Percentiles rank a stretch among this genome's conserved stretches.
These are phyloP conservation scores for Penicillium angulare DNA, from an alignment of 495 filamentous ascomycete species.

Conservation along the genomic window DNA sequence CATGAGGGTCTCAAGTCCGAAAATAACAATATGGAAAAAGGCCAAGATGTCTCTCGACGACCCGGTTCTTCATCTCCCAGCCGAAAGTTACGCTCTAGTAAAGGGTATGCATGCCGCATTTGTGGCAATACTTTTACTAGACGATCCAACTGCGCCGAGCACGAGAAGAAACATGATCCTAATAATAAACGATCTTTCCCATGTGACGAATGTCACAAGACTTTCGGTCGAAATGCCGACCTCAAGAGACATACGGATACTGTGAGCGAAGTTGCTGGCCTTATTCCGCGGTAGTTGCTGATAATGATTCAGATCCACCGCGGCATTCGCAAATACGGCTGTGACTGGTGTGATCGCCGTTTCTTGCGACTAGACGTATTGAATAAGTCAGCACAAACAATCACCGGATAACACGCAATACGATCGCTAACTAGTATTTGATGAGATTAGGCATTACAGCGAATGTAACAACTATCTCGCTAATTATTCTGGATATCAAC, in stretches of 20 bases:
- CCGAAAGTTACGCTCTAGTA: slow-evolving; percentile 10
- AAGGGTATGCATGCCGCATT: slow-evolving; percentile 67
- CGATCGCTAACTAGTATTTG: neutral
- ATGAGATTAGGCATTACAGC: slow-evolving; percentile 7
- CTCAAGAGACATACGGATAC: slow-evolving; percentile 78
- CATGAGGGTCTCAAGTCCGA: no score
- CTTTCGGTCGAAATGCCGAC: slow-evolving; percentile 70
- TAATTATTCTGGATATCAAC: neutral
- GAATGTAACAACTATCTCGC: no score
- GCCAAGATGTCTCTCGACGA: neutral
- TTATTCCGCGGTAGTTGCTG: neutral
- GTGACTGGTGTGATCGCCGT: slow-evolving; percentile 10
- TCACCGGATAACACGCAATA: neutral
- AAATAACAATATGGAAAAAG: neutral
- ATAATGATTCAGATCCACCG: slow-evolving; percentile 15
- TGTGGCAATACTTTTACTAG: slow-evolving; percentile 83
- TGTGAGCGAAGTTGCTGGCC: slow-evolving; percentile 44
- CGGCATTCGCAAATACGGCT: slow-evolving; percentile 11
- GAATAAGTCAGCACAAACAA: slow-evolving; percentile 4
- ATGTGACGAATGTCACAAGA: slow-evolving; percentile 57
- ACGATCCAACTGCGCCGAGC: slow-evolving; percentile 87
- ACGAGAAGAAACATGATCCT: slow-evolving; percentile 88
- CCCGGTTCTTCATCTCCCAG: neutral
- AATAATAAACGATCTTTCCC: slow-evolving; percentile 64
- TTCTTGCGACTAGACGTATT: slow-evolving; percentile 12